Percentiles rank a stretch among this genome's conserved stretches.
Conservation (phyloP, 2,329 filamentous ascomycete species). For the Paracamarosporium sp. region DNA sequence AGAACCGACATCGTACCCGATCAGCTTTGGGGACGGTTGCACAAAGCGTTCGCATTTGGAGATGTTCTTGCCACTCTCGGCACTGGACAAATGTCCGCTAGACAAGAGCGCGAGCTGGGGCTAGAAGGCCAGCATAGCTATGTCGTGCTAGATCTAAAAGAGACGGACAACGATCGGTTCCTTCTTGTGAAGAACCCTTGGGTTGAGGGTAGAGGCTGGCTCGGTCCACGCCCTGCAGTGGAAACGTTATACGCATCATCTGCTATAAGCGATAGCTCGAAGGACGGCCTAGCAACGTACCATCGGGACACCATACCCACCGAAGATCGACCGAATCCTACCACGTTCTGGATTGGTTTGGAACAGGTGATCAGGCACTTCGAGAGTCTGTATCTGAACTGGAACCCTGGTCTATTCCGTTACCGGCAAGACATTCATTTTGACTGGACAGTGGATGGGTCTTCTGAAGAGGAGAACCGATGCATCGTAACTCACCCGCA, state of each 20-base stretch:
- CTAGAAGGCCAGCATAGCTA: conserved; percentile 94
- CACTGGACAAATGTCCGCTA: conserved; percentile 79
- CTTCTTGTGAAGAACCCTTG: conserved; percentile 95
- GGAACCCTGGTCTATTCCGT: conserved; percentile 86
- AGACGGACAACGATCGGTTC: conserved; percentile 67
- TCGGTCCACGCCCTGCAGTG: conserved; percentile 52
- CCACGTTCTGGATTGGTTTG: conserved; percentile 93
- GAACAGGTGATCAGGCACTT: conserved; percentile 91
- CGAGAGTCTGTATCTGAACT: conserved; percentile 95
- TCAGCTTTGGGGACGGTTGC: conserved; percentile 78
- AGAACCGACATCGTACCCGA: conserved; percentile 80
- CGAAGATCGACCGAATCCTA: conserved; percentile 58
- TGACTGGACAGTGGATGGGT: conserved; percentile 70
- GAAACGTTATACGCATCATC: conserved; percentile 24
- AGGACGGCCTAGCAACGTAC: conserved; percentile 25
- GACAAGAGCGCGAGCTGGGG: conserved; percentile 81
- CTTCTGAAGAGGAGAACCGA: conserved; percentile 66
- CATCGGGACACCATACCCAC: conserved; percentile 36
- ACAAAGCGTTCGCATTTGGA: conserved; percentile 74
- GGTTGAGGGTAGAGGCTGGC: conserved; percentile 82
- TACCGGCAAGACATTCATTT: conserved; percentile 91
- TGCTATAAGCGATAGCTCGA: conserved; percentile 21
- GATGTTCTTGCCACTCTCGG: conserved; percentile 90
- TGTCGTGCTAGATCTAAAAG: conserved; percentile 80
- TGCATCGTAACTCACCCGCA: conserved; percentile 74